Conservation (phyloP, 129 eudicot species). For the Centaurea solstitialis region DNA sequence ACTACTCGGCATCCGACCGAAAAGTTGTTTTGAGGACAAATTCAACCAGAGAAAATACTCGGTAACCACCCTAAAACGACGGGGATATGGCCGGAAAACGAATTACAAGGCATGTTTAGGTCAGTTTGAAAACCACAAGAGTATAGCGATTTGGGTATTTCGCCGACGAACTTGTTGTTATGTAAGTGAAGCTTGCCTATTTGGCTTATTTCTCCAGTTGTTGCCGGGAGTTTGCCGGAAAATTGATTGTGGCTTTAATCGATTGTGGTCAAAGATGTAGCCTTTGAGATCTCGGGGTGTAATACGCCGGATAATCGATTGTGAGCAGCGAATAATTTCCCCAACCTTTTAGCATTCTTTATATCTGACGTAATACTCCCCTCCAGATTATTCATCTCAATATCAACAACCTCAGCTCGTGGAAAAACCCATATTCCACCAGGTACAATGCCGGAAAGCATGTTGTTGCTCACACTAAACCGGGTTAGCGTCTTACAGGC, state of each 20-base stretch:
- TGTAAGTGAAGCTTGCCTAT: constrained; percentile 54
- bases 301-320: constrained; percentile 71
- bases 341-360: constrained; percentile 50
- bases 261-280: constrained; percentile 41
- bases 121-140: constrained; percentile 57
- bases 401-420: constrained; percentile 36
- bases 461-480: constrained; percentile 48
- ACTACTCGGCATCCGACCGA: constrained; percentile 69
- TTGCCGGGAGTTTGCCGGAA: constrained; percentile 56
- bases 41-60: constrained; percentile 62
- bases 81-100: constrained; percentile 69
- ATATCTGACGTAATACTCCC: constrained; percentile 66
- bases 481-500: constrained; percentile 43
- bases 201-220: constrained; percentile 56
- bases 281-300: constrained; percentile 54
- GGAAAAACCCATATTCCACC: constrained; percentile 58
- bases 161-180: constrained; percentile 58
- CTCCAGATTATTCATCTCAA: constrained; percentile 37
- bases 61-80: constrained; percentile 55
- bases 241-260: constrained; percentile 67
- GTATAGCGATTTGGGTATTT: constrained; percentile 61
- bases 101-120: constrained; percentile 63
- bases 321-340: constrained; percentile 45
- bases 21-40: constrained; percentile 63
- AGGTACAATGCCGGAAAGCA: constrained; percentile 52